phyloP scores from a whole-genome alignment of 495 filamentous ascomycete genomes.

The Hypoxylon perforatum region DNA sequence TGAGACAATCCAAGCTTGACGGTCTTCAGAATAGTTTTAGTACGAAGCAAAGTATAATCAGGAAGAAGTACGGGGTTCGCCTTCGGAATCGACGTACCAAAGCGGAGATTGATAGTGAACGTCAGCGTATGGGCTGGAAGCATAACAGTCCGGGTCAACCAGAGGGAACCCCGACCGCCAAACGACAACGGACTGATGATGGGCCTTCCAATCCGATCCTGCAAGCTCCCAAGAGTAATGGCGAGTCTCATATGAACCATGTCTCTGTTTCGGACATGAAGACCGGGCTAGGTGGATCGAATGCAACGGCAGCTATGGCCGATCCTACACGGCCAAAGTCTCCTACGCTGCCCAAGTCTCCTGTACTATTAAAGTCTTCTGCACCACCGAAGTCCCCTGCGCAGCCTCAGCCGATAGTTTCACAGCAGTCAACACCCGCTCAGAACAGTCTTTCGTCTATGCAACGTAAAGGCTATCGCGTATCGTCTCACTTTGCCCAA shows the following conservation, averaged over 20 bases:
- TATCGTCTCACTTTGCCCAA: slow-evolving; percentile 37
- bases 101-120: slow-evolving; percentile 55
- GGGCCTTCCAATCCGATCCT: slow-evolving; percentile 1
- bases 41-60: slow-evolving; percentile 61
- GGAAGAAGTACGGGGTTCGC: slow-evolving; percentile 60
- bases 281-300: slow-evolving; percentile 44
- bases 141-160: slow-evolving; percentile 29
- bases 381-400: slow-evolving; percentile 29
- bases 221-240: slow-evolving; percentile 33
- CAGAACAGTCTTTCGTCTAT: slow-evolving; percentile 39
- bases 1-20: slow-evolving; percentile 47
- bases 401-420: slow-evolving; percentile 12
- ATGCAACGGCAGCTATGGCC: slow-evolving; percentile 45
- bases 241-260: slow-evolving; percentile 41
- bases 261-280: slow-evolving; percentile 47
- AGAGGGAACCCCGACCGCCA: slow-evolving; percentile 31
- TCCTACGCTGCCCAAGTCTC: neutral
- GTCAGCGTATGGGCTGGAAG: slow-evolving; percentile 49
- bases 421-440: neutral
- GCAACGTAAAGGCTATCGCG: slow-evolving; percentile 41
- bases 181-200: slow-evolving; percentile 39
- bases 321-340: slow-evolving; percentile 46
- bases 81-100: slow-evolving; percentile 58
- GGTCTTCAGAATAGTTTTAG: slow-evolving; percentile 58
- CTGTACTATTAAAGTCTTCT: slow-evolving; percentile 31